These are phyloP conservation scores for Golubevia sp. DNA, from an alignment of 1,284 basidiomycete genomes.

Conservation along the genomic window DNA sequence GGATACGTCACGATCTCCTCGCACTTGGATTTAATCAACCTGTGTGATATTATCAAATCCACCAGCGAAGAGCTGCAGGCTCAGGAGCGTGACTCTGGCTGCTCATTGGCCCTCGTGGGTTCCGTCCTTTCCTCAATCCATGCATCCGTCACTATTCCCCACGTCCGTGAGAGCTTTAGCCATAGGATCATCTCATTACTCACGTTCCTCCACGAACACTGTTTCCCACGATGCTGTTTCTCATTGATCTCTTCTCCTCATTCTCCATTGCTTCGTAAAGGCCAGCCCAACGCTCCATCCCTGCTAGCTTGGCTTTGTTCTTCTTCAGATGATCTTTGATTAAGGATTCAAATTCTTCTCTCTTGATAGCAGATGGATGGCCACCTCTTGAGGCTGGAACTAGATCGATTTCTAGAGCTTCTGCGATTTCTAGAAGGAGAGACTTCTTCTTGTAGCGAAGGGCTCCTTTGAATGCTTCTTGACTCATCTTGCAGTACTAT, in stretches of 20 bases:
- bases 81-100: too few species aligned
- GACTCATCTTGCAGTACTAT: too few species aligned
- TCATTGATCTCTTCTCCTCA: conserved; percentile 9
- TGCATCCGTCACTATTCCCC: too few species aligned
- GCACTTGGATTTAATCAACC: too few species aligned
- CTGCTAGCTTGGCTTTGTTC: conserved; percentile 20
- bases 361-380: conserved; percentile 20
- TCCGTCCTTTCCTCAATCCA: too few species aligned
- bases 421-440: conserved; percentile 41
- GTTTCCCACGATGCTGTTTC: conserved; percentile 1
- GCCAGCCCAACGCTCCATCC: conserved; percentile 28
- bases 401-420: conserved; percentile 26
- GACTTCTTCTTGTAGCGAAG: conserved; percentile 42
- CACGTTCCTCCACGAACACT: too few species aligned
- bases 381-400: conserved; percentile 1
- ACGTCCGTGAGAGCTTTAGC: too few species aligned
- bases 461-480: conserved; percentile 40
- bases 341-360: conserved; percentile 40
- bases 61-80: too few species aligned
- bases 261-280: conserved; percentile 41
- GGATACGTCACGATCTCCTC: too few species aligned
- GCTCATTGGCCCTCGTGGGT: too few species aligned
- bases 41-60: too few species aligned
- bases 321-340: conserved; percentile 30
- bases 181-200: too few species aligned